A percentile compares a stretch with the other conserved stretches of the same genome.
Conservation (phyloP, 345 rosid species). For the Excoecaria cochinchinensis region DNA sequence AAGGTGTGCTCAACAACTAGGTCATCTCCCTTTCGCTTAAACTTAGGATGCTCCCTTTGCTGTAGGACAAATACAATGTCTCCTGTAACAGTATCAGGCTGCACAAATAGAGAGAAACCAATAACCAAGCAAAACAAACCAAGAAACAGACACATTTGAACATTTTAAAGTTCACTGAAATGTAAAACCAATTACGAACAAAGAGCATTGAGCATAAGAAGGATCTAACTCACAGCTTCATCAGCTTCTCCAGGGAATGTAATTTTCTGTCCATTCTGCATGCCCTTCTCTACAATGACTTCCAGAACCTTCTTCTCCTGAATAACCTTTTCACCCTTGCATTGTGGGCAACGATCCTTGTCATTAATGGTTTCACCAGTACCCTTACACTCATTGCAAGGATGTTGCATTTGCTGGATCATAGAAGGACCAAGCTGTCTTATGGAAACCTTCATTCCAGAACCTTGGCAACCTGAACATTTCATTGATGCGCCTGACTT, state of each 20-base stretch:
- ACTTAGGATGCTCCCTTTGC: slow-evolving; percentile 84
- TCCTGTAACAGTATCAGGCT: slow-evolving; percentile 89
- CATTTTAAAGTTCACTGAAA: not conserved
- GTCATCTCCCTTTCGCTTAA: slow-evolving; percentile 85
- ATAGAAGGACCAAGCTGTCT: slow-evolving; percentile 88
- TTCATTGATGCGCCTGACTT: slow-evolving; percentile 78
- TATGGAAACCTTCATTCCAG: slow-evolving; percentile 87
- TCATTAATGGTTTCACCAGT: slow-evolving; percentile 80
- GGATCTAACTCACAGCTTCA: slow-evolving; percentile 55
- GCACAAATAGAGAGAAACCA: slow-evolving; percentile 20
- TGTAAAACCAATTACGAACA: not conserved
- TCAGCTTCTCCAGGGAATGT: slow-evolving; percentile 93
- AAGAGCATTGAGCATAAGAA: not conserved
- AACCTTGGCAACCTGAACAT: slow-evolving; percentile 78
- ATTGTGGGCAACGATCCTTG: slow-evolving; percentile 71
- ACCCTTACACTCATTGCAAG: slow-evolving; percentile 88
- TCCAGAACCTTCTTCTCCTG: slow-evolving; percentile 85
- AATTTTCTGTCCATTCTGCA: slow-evolving; percentile 82
- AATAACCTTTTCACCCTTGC: slow-evolving; percentile 85
- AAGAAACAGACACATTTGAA: not conserved
- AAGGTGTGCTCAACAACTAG: slow-evolving; percentile 75
- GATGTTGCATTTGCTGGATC: slow-evolving; percentile 96
- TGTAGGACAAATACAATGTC: slow-evolving; percentile 84
- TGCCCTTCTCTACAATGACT: slow-evolving; percentile 88
- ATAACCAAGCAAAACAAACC: not conserved